These are phyloP conservation scores for Ophiocordyceps sinensis DNA, from an alignment of 2,329 filamentous ascomycete species.

Conservation along the genomic window DNA sequence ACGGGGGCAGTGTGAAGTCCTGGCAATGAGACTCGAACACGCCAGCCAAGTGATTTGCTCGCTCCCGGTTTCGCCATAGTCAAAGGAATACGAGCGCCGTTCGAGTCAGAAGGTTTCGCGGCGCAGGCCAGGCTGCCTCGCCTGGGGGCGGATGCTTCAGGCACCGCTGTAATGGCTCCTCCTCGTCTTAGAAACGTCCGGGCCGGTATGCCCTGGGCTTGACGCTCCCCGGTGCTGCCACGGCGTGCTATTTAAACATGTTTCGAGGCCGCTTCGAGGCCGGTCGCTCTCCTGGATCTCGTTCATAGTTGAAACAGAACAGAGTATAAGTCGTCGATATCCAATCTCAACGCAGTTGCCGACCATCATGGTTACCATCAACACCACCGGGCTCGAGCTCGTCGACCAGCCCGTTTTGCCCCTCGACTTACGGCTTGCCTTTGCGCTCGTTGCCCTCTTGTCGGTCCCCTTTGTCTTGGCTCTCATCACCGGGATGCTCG, in stretches of 20 bases:
- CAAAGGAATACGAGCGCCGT: neutral
- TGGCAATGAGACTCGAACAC: neutral
- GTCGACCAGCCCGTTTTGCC: neutral
- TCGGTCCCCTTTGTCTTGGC: neutral
- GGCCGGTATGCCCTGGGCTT: neutral
- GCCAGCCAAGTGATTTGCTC: neutral
- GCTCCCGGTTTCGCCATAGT: neutral
- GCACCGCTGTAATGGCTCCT: neutral
- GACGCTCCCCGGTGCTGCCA: neutral
- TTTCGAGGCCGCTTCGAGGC: too few relatives aligned
- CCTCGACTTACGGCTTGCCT: neutral
- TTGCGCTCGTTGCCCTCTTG: constrained; percentile 1
- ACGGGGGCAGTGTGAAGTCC: neutral
- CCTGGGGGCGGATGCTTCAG: constrained; percentile 1
- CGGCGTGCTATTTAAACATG: neutral
- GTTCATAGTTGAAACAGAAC: too few relatives aligned
- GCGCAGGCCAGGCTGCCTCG: neutral
- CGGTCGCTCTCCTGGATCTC: too few relatives aligned
- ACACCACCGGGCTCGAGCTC: neutral
- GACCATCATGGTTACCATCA: neutral
- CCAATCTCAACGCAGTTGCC: too few relatives aligned
- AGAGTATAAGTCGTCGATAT: neutral
- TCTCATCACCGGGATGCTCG: neutral
- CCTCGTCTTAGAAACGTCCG: neutral
- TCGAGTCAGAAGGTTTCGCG: constrained; percentile 1